These are phyloP conservation scores for Cutaneotrichosporon cyanovorans DNA, from an alignment of 1,284 basidiomycete species.

Conservation along the genomic window DNA sequence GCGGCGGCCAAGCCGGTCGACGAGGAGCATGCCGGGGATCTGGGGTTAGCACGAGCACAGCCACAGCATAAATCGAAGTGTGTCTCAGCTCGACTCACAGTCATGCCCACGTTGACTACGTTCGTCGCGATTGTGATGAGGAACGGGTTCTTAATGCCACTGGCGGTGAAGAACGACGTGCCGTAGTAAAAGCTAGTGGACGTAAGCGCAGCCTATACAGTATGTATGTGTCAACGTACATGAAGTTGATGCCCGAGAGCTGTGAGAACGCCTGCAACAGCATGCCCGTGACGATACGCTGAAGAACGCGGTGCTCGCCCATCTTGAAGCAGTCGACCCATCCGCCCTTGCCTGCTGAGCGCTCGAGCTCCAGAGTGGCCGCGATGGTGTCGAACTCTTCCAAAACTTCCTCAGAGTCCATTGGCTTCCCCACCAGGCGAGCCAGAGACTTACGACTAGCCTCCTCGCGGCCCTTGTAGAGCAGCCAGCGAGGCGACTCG, in stretches of 20 bases:
- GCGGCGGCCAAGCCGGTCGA: constrained; percentile 59
- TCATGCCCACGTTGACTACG: constrained; percentile 63
- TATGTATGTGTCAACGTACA: too few species aligned
- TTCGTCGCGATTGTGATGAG: constrained; percentile 66
- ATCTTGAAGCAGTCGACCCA: too few species aligned
- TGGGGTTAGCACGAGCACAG: too few species aligned
- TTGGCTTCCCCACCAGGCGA: constrained; percentile 52
- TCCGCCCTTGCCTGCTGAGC: too few species aligned
- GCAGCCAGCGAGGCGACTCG: constrained; percentile 21
- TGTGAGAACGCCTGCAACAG: constrained; percentile 56
- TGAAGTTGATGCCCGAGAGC: constrained; percentile 76
- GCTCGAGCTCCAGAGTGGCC: constrained; percentile 30
- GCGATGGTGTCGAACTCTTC: constrained; percentile 48
- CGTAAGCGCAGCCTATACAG: too few species aligned
- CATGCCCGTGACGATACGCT: constrained; percentile 66
- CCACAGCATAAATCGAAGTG: too few species aligned
- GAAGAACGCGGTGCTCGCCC: constrained; percentile 40
- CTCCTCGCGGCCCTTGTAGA: constrained; percentile 19
- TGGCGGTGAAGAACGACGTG: constrained; percentile 63
- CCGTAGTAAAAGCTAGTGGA: constrained; percentile 54
- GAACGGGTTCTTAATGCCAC: constrained; percentile 68
- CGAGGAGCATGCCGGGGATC: constrained; percentile 45
- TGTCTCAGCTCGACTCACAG: too few species aligned
- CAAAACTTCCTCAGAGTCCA: constrained; percentile 63
- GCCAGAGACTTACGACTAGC: constrained; percentile 56